Evolutionary conservation across 257 asterid genomes (phyloP).

Genomic region (Nicotiana undulata): DNA sequence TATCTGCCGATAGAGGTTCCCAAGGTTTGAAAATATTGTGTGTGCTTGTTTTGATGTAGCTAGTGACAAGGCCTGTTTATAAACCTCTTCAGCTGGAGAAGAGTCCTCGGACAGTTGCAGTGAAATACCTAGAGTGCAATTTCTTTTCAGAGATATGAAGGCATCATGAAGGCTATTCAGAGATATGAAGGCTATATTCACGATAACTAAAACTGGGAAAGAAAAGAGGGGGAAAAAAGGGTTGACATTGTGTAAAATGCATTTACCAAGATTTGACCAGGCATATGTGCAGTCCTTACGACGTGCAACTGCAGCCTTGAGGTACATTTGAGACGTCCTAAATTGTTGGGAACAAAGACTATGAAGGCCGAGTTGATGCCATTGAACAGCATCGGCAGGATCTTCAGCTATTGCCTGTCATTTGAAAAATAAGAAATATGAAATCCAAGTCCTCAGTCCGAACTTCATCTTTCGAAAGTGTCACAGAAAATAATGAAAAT

Average conservation of each 20-base stretch:
- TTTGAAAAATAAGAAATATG: not conserved
- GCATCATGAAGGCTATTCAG: too few species aligned
- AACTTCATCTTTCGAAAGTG: not conserved
- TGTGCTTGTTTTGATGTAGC: constrained; percentile 74
- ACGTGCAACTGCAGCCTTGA: constrained; percentile 84
- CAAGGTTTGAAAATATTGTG: constrained; percentile 71
- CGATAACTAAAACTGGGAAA: not conserved
- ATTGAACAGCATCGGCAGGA: constrained; percentile 89
- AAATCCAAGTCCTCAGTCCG: not conserved
- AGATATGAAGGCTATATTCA: not conserved
- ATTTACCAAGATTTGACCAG: constrained; percentile 94
- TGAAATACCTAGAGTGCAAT: constrained; percentile 54
- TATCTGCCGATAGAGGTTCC: constrained; percentile 75
- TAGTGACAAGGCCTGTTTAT: constrained; percentile 66
- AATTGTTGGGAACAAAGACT: constrained; percentile 79
- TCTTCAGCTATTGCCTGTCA: constrained; percentile 85
- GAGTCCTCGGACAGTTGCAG: constrained; percentile 71
- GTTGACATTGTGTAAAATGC: not conserved
- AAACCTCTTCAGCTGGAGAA: constrained; percentile 74
- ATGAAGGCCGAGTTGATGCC: constrained; percentile 99
- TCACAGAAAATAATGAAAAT: not conserved
- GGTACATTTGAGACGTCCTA: constrained; percentile 64
- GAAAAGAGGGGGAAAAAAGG: not conserved
- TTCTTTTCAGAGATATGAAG: constrained; percentile 5
- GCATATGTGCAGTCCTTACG: constrained; percentile 62